Base-by-base conservation (phyloP, 177 flowering plant species). In the Vitis hybrid region DNA sequence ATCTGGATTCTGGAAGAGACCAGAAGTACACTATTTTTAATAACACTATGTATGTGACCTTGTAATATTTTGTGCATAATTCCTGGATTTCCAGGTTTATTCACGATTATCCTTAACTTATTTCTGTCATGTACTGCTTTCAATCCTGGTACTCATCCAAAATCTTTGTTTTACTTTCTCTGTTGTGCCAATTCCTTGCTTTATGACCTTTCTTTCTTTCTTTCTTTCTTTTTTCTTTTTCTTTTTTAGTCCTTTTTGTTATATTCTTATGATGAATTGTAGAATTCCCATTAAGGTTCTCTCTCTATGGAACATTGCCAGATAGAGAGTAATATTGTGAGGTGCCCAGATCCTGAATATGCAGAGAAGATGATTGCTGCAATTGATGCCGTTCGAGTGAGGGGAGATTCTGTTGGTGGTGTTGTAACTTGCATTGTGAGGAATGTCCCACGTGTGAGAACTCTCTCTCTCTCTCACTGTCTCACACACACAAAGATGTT, bases 281-380 rank as follows among this genome's bases (percentile, higher is more conserved):
- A 27, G 30, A 27, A 27, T 27, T 27, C 30, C 30, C 30, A 27
- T 3, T 49, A 6, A 52, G 18, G 60, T 9, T 52, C 19, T 21
- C 48, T 27, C 11, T 67, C 21, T 66, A 30, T 65, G 51, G 56
- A 60, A 18, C 32, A 35, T 67, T 83, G 35, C 56, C 89, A 95
- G 99, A 78, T 96, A 57, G 99, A 96, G 79, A 91, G 91, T 67
- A 96, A 93, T 66, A 93, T 96, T 60, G 97, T 86, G 11, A 84
- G 98, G 80, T 96, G 98, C 79, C 98, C 99, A 46, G 81, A 92
- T 80, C 91, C 97, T 52, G 97, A 86, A 72, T 96, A 91, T 84
- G 99, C 98, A n/a, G 92, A 91, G 76, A 94, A 91, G 82, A 92
- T 96, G 97, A 96, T 96, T 75, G 88, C 85, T 70, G 98, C 98